Evolutionary conservation across 192 early-diverging fungal genomes (phyloP).

Genomic region (Lobosporangium transversale): DNA sequence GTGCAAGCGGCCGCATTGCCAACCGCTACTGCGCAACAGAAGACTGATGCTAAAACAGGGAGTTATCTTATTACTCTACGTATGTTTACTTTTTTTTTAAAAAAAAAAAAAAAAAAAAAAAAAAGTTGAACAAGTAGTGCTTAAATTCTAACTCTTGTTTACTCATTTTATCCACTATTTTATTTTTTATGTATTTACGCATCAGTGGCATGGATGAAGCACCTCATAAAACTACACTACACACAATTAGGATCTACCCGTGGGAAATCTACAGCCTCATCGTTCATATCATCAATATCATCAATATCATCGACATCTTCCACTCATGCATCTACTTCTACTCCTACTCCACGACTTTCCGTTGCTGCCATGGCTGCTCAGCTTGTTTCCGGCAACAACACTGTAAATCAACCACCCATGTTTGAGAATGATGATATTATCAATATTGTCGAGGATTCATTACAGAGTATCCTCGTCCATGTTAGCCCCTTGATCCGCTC

Average conservation of each 20-base stretch:
- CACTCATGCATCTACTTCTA: conserved; percentile 1
- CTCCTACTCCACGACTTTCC: conserved; percentile 17
- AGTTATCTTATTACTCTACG: conserved; percentile 42
- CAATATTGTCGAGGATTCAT: conserved; percentile 43
- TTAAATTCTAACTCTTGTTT: neutral
- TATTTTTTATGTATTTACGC: neutral
- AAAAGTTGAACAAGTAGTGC: neutral
- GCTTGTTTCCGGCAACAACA: conserved; percentile 25
- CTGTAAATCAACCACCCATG: conserved; percentile 17
- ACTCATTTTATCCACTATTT: neutral
- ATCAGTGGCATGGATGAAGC: conserved; percentile 48
- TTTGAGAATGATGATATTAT: conserved; percentile 48
- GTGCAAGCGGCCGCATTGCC: conserved; percentile 5
- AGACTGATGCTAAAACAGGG: conserved; percentile 28
- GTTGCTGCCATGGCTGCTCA: conserved; percentile 29
- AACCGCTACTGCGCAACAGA: conserved; percentile 11
- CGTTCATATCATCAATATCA: conserved; percentile 4
- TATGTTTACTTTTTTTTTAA: conserved; percentile 5
- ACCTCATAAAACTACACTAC: conserved; percentile 38
- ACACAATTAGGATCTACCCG: neutral
- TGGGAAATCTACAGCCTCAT: neutral
- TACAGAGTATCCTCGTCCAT: conserved; percentile 28
- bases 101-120: neutral
- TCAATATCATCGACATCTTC: conserved; percentile 14
- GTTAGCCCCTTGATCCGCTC: conserved; percentile 46